Percentiles rank a stretch among this genome's conserved stretches.
These are phyloP conservation scores for Geotrichum fermentans DNA, from an alignment of 1,139 yeast species.

Conservation along the genomic window DNA sequence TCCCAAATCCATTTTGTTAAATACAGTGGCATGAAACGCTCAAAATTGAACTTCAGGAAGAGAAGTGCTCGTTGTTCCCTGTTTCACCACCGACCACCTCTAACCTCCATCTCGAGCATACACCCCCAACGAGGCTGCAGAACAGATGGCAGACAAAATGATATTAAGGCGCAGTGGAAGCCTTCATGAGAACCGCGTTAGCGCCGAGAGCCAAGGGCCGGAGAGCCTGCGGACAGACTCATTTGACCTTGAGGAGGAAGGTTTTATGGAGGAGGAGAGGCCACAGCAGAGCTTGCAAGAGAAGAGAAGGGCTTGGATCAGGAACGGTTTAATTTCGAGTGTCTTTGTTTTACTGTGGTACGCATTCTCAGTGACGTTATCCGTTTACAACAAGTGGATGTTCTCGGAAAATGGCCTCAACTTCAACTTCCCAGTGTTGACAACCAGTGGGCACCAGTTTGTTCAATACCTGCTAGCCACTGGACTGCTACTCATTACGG, in stretches of 20 bases:
- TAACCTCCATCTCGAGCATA: not conserved
- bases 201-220: not conserved
- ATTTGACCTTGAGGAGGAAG: constrained; percentile 1
- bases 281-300: constrained; percentile 5
- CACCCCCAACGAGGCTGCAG: too few species aligned
- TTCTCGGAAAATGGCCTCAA: constrained; percentile 67
- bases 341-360: constrained; percentile 35
- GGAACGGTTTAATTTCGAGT: constrained; percentile 26
- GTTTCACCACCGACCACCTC: too few species aligned
- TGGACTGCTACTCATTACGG: constrained; percentile 13
- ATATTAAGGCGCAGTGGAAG: constrained; percentile 2
- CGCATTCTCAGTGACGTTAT: constrained; percentile 59
- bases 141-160: not conserved
- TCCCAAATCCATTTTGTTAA: too few species aligned
- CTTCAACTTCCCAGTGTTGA: constrained; percentile 74
- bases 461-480: constrained; percentile 43
- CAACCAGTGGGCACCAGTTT: constrained; percentile 81
- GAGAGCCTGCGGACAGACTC: not conserved
- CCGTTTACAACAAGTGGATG: constrained; percentile 98
- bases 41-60: too few species aligned
- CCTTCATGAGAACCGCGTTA: not conserved
- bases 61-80: too few species aligned
- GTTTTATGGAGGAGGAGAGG: not conserved
- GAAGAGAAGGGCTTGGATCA: constrained; percentile 10
- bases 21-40: too few species aligned